These are phyloP conservation scores for Daldinia caldariorum DNA, from an alignment of 495 filamentous ascomycete species.

Conservation along the genomic window DNA sequence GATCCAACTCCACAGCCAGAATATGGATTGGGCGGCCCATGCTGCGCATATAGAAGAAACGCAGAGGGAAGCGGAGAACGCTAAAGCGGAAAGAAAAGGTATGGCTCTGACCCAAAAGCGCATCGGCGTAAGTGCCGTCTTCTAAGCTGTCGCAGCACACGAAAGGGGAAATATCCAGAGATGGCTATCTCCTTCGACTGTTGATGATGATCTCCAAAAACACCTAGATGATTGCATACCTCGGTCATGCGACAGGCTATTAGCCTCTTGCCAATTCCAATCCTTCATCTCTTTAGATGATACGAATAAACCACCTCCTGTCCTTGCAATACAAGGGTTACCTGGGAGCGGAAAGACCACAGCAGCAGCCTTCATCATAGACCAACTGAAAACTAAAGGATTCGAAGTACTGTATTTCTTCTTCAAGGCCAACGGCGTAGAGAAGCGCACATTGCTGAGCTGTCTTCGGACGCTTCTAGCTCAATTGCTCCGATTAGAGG, in stretches of 20 bases:
- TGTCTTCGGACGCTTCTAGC: conserved; percentile 41
- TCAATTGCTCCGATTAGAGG: conserved; percentile 35
- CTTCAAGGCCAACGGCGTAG: conserved; percentile 43
- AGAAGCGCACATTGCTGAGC: conserved; percentile 36
- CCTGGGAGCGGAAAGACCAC: conserved; percentile 46
- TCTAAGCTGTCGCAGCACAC: conserved; percentile 30
- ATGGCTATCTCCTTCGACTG: conserved; percentile 47
- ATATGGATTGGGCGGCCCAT: conserved; percentile 36
- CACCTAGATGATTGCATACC: conserved; percentile 39
- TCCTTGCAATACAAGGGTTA: conserved; percentile 36
- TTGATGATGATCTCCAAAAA: conserved; percentile 42
- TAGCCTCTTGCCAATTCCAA: conserved; percentile 27
- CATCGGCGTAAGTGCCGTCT: not conserved
- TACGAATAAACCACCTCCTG: not conserved
- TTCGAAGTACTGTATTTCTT: conserved; percentile 44
- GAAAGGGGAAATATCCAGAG: conserved; percentile 35
- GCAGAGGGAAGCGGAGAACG: conserved; percentile 31
- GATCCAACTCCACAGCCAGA: conserved; percentile 34
- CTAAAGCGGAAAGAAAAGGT: conserved; percentile 30
- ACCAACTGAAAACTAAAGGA: conserved; percentile 18
- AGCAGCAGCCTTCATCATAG: conserved; percentile 40
- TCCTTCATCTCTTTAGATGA: conserved; percentile 18
- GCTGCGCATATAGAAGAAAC: conserved; percentile 34
- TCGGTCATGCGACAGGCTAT: conserved; percentile 41
- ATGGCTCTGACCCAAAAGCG: not conserved